phyloP scores from a whole-genome alignment of 2,329 filamentous ascomycete species.

The Aspergillus neoniger region DNA sequence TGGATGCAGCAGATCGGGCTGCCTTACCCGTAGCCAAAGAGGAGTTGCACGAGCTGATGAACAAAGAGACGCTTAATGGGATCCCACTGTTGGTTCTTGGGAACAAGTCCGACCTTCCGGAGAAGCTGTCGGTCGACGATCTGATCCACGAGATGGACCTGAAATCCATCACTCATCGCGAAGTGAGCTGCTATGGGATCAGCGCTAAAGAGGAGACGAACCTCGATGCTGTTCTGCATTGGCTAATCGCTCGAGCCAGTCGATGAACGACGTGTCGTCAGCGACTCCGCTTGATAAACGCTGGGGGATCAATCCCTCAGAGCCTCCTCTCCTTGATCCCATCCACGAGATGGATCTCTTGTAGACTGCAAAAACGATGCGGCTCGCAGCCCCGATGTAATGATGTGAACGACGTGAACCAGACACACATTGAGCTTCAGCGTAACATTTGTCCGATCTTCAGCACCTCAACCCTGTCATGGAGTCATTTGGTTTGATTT shows the following conservation, averaged over 20 bases:
- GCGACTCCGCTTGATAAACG: background rate
- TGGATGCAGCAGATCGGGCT: constrained; percentile 86
- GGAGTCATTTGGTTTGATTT: constrained; percentile 1
- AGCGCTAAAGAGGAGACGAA: constrained; percentile 99
- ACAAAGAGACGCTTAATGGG: constrained; percentile 78
- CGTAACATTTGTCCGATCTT: constrained; percentile 12
- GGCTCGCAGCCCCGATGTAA: constrained; percentile 48
- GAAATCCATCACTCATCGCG: constrained; percentile 83
- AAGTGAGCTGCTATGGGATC: constrained; percentile 98
- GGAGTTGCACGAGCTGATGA: constrained; percentile 86
- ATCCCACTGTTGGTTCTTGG: constrained; percentile 93
- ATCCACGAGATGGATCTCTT: constrained; percentile 5
- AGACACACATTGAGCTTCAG: constrained; percentile 20
- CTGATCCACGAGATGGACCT: constrained; percentile 90
- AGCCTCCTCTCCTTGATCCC: constrained; percentile 10
- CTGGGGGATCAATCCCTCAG: constrained; percentile 9
- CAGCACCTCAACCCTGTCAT: constrained; percentile 3
- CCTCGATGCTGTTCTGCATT: constrained; percentile 92
- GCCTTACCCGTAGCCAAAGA: constrained; percentile 83
- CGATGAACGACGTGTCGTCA: constrained; percentile 53
- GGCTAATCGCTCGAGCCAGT: constrained; percentile 87
- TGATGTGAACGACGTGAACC: constrained; percentile 52
- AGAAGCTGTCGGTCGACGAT: constrained; percentile 90
- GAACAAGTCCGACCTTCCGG: constrained; percentile 94
- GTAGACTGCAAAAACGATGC: constrained; percentile 24